Percentiles rank a stretch among this genome's conserved stretches.
Conservation (phyloP, 2,329 filamentous ascomycete genomes). For the Fusarium oxysporum region DNA sequence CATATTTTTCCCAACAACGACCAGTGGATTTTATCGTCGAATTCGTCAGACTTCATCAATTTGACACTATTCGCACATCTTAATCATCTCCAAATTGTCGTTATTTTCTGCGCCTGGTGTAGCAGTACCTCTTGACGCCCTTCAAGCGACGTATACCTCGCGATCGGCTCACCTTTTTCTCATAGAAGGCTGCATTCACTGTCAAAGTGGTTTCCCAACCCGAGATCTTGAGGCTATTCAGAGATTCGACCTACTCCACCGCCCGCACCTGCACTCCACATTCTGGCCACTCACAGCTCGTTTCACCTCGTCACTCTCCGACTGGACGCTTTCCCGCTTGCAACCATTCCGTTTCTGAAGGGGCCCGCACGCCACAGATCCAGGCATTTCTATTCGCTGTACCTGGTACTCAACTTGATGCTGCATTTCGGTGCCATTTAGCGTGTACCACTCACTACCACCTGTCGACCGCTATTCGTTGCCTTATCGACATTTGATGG, state of each 20-base stretch:
- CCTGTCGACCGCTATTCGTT: slow-evolving; percentile 35
- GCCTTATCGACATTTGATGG: slow-evolving; percentile 22
- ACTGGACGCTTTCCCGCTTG: slow-evolving; percentile 34
- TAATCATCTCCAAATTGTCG: slow-evolving; percentile 52
- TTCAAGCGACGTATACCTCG: slow-evolving; percentile 41
- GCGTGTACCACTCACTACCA: slow-evolving; percentile 34
- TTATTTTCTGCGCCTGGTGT: slow-evolving; percentile 50
- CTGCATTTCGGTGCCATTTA: slow-evolving; percentile 33
- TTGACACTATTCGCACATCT: slow-evolving; percentile 49
- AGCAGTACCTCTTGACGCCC: slow-evolving; percentile 45
- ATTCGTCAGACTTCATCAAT: slow-evolving; percentile 57
- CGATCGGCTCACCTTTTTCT: slow-evolving; percentile 42
- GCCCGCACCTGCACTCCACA: slow-evolving; percentile 35
- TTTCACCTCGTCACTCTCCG: slow-evolving; percentile 37
- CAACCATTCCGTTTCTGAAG: slow-evolving; percentile 40
- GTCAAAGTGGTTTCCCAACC: slow-evolving; percentile 35
- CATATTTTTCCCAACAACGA: slow-evolving; percentile 52
- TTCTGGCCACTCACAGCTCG: slow-evolving; percentile 44
- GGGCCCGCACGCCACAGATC: slow-evolving; percentile 30
- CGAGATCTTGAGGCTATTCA: slow-evolving; percentile 56
- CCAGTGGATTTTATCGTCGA: slow-evolving; percentile 46
- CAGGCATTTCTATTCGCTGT: slow-evolving; percentile 35
- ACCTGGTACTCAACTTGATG: slow-evolving; percentile 33
- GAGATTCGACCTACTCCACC: slow-evolving; percentile 46
- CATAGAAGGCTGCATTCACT: slow-evolving; percentile 7